Evolutionary conservation across 306 rosid species (phyloP).

Genomic region (Rubus parviflorus): DNA sequence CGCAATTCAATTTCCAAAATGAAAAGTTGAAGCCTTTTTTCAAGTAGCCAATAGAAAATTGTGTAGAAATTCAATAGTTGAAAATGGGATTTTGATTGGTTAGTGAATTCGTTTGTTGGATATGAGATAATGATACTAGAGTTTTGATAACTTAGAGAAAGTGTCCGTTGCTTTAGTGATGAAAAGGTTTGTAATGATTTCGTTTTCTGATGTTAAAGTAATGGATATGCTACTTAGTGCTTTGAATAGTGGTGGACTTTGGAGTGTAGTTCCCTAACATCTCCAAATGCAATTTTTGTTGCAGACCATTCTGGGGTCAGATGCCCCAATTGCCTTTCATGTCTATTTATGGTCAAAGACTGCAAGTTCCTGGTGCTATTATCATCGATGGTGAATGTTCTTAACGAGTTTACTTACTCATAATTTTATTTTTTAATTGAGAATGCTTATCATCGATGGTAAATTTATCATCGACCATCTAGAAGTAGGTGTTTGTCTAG

Average conservation of each 20-base stretch:
- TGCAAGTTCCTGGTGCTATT: conserved; percentile 63
- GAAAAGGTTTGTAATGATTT: too few relatives aligned
- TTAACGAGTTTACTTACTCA: not conserved
- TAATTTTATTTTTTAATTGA: not conserved
- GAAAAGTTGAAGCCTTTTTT: too few relatives aligned
- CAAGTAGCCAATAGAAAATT: too few relatives aligned
- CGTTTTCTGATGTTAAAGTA: too few relatives aligned
- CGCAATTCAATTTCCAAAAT: not conserved
- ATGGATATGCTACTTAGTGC: too few relatives aligned
- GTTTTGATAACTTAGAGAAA: not conserved
- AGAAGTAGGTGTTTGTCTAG: not conserved
- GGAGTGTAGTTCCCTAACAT: not conserved
- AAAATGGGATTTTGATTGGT: not conserved
- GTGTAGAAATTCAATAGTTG: too few relatives aligned
- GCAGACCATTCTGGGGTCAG: conserved; percentile 44
- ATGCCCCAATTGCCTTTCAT: conserved; percentile 53
- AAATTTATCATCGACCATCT: not conserved
- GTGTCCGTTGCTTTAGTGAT: too few relatives aligned
- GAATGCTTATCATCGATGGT: not conserved
- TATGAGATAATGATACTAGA: too few relatives aligned
- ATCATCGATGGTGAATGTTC: conserved; percentile 73
- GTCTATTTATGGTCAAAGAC: conserved; percentile 60
- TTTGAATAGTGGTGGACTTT: not conserved
- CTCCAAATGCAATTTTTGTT: conserved; percentile 1
- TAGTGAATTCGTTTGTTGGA: too few relatives aligned